A percentile compares a stretch with the other conserved stretches of the same genome.
Evolutionary conservation across 2,329 filamentous ascomycete species (phyloP).

Genomic region (Phaeophleospora eucalypticola): DNA sequence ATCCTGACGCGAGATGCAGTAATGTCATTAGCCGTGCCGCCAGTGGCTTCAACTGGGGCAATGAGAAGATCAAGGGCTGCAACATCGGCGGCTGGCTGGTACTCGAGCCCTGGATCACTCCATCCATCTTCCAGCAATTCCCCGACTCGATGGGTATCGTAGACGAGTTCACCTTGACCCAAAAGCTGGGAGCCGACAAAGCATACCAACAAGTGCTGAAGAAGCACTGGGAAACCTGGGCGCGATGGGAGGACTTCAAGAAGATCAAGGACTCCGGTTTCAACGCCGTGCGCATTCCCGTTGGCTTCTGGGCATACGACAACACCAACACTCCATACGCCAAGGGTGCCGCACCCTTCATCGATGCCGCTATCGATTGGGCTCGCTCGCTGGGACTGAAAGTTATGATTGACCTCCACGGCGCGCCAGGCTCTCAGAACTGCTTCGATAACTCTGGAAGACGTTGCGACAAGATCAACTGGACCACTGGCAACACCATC

Average conservation of each 20-base stretch:
- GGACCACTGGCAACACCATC: constrained; percentile 47
- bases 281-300: constrained; percentile 56
- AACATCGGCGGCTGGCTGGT: constrained; percentile 51
- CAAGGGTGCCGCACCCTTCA: constrained; percentile 49
- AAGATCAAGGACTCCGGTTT: constrained; percentile 55
- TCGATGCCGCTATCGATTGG: constrained; percentile 57
- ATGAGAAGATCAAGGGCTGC: constrained; percentile 48
- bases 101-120: constrained; percentile 51
- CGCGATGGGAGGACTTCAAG: constrained; percentile 50
- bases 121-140: constrained; percentile 49
- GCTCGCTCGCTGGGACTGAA: constrained; percentile 50
- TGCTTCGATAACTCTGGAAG: constrained; percentile 61
- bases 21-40: constrained; percentile 16
- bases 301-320: constrained; percentile 58
- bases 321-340: constrained; percentile 50
- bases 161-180: constrained; percentile 51
- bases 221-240: constrained; percentile 51
- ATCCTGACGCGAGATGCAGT: constrained; percentile 12
- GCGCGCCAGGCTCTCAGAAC: constrained; percentile 54
- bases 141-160: constrained; percentile 28
- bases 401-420: constrained; percentile 58
- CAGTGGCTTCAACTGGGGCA: constrained; percentile 47
- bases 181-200: constrained; percentile 46
- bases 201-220: constrained; percentile 42
- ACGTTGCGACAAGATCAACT: constrained; percentile 38